Evolutionary conservation across 225 moss, liverwort and hornwort species (phyloP).

Genomic region (Antitrichia curtipendula): DNA sequence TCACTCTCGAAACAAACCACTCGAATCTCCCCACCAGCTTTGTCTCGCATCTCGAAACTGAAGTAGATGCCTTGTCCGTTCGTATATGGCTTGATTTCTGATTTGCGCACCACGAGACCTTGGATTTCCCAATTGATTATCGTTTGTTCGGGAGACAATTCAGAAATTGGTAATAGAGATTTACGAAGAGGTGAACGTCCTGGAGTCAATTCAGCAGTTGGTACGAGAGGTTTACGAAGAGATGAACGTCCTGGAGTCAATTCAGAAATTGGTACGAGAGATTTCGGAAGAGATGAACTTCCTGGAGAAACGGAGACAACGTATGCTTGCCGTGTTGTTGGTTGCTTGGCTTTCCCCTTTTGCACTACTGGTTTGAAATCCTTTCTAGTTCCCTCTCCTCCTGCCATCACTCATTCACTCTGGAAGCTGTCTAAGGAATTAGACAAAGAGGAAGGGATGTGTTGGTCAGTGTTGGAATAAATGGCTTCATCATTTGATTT

Average conservation of each 20-base stretch:
- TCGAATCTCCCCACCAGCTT: not conserved
- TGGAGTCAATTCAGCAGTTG: not conserved
- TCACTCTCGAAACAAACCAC: not conserved
- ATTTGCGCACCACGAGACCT: not conserved
- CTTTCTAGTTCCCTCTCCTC: too few species aligned
- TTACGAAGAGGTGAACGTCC: not conserved
- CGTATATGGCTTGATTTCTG: rapidly evolving
- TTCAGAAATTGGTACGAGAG: not conserved
- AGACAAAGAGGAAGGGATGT: not conserved
- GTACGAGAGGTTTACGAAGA: too few species aligned
- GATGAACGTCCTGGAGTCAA: not conserved
- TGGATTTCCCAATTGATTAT: not conserved
- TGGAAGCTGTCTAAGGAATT: not conserved
- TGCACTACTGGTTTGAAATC: not conserved
- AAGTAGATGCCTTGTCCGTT: not conserved
- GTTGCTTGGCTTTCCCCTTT: not conserved
- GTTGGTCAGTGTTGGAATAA: not conserved
- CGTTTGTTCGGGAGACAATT: not conserved
- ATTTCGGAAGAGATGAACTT: not conserved
- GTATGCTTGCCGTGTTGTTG: not conserved
- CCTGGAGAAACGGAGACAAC: not conserved
- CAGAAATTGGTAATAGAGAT: not conserved
- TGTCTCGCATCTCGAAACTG: not conserved
- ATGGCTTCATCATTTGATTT: not conserved
- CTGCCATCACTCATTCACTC: not conserved